Base-by-base conservation (phyloP, 192 early-diverging fungal species). In the Coemansia asiatica region DNA sequence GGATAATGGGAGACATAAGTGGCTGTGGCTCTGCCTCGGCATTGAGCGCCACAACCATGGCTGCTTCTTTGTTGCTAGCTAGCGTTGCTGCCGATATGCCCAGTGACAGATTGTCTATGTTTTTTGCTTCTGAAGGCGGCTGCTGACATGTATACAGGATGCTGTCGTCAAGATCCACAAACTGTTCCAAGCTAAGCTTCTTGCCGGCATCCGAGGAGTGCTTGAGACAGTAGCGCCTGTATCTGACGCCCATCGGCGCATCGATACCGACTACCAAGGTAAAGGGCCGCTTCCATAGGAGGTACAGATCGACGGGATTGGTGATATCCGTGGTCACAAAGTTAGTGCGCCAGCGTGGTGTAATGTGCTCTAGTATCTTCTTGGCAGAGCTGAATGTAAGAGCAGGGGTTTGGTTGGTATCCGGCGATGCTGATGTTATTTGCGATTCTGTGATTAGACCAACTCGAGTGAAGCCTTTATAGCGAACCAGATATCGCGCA, bases 181-280 rank as follows among this genome's bases (percentile, higher is more conserved):
- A 92, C 26, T 83, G 72, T 47, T 87, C 87, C 22, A 92, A 56
- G 1, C 74, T 70, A 1, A 74, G 83, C 38, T 35, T 18, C 28
- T 13, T 18, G 4, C 21, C 15, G 19, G 15, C 26, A 6, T 29
- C 22, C 5, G 6, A 6, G 7, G n/a, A 33, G 28, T 77, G 81
- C 84, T 81, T 76, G 25, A 60, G 21, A 3, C 81, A 50, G 56
- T 76, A 83, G 23, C 91, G 83, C 56, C 67, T 69, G 72, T 89
- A 93, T 29, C 95, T 88, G 21, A 89, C 70, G 26, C 72, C 74
- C 25, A 87, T 68, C 0, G 93, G 90, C n/a, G 92, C 91, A 54
- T 96, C 90, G 6, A 98, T 83, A n/a, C 89, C 85, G 1, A 96
- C 83, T 9, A 96, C 68, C 8, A 97, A 76, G 31, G 95, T 88